Evolutionary conservation across 2,329 filamentous ascomycete genomes (phyloP).

Genomic region (Dryadomyces quercivorus): DNA sequence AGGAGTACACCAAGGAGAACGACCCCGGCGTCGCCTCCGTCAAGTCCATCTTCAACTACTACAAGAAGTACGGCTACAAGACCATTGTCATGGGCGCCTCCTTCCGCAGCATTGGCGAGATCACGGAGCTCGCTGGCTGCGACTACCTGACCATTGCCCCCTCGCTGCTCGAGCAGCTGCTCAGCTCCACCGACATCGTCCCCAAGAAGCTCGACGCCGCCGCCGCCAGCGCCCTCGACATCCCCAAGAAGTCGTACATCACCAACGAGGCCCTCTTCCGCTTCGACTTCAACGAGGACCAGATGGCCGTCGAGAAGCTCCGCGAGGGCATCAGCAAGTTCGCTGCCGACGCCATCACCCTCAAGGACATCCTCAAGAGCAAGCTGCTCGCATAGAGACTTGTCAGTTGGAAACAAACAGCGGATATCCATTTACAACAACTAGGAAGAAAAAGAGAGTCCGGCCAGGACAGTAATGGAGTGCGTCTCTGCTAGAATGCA

Average conservation of each 20-base stretch:
- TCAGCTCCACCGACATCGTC: conserved; percentile 68
- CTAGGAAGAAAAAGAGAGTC: not conserved
- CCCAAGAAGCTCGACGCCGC: conserved; percentile 84
- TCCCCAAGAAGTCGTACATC: conserved; percentile 86
- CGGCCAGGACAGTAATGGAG: not conserved
- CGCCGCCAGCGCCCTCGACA: conserved; percentile 52
- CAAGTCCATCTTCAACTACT: conserved; percentile 97
- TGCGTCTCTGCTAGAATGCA: not conserved
- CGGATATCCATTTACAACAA: no score
- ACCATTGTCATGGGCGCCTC: conserved; percentile 99
- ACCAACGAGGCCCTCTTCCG: conserved; percentile 83
- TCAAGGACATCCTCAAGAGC: conserved; percentile 82
- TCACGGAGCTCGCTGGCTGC: conserved; percentile 94
- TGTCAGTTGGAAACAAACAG: not conserved
- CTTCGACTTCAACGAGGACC: conserved; percentile 99
- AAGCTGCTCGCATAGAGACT: conserved; percentile 51
- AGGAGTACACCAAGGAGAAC: conserved; percentile 79
- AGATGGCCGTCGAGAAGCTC: conserved; percentile 99
- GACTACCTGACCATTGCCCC: conserved; percentile 98
- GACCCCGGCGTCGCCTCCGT: conserved; percentile 96
- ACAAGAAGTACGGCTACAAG: conserved; percentile 99
- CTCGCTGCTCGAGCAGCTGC: conserved; percentile 84
- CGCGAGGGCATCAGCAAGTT: conserved; percentile 99
- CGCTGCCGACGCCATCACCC: conserved; percentile 83
- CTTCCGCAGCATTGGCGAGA: conserved; percentile 92